A percentile compares a stretch with the other conserved stretches of the same genome.
phyloP scores from a whole-genome alignment of 73 alveolate genomes.

The Stentor roeselii region DNA sequence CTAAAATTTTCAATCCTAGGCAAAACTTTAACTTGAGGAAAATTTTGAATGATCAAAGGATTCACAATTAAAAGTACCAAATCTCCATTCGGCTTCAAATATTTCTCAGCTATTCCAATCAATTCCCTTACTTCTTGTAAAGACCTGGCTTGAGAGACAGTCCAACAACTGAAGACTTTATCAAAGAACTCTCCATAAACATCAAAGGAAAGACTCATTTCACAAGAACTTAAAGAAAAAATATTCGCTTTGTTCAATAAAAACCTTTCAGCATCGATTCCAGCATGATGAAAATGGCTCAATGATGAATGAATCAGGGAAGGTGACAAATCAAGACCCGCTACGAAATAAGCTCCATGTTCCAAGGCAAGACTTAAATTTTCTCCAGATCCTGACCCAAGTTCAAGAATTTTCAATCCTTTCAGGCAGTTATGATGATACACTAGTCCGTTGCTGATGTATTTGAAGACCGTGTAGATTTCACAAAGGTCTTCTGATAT shows the following conservation, averaged over 20 bases:
- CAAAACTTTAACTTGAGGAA: background rate
- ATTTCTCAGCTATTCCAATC: background rate
- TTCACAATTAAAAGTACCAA: background rate
- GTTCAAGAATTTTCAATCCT: background rate
- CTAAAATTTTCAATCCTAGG: background rate
- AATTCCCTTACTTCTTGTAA: background rate
- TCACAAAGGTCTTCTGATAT: background rate
- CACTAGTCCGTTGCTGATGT: background rate
- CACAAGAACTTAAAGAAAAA: background rate
- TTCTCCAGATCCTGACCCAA: background rate
- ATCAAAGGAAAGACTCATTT: background rate
- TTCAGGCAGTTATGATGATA: background rate
- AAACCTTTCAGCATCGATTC: background rate
- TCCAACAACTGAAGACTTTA: background rate
- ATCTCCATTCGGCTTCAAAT: background rate
- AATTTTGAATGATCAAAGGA: background rate
- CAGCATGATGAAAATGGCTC: background rate
- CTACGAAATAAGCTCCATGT: background rate
- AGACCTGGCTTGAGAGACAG: background rate
- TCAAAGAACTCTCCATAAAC: background rate
- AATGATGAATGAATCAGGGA: background rate
- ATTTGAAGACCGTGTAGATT: background rate
- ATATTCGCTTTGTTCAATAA: background rate
- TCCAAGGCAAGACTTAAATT: background rate
- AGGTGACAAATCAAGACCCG: background rate